Evolutionary conservation across 2,329 filamentous ascomycete genomes (phyloP), one percentile per base, ranked within the genome.

Genomic region (Botrytis medusae): DNA sequence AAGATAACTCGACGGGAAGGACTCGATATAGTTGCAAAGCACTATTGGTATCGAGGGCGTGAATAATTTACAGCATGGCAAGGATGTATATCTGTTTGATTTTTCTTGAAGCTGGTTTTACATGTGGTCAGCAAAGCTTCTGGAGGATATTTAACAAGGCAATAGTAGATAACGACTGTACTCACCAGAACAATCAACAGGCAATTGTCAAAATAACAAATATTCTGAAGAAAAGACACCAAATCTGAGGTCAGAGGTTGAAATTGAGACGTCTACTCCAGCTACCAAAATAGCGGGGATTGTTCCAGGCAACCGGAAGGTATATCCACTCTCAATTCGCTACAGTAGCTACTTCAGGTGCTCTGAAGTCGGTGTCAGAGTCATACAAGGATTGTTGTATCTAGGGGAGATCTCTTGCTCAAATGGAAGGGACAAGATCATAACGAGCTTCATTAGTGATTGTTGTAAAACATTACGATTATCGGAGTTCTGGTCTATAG

Each of bases 61-160:
- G 60, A 54, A 72, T 72, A 54, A 34, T 75, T 76, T 74, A 77
- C 51, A 74, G 60, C 75, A 78, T 78, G 72, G 74, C 74, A 75
- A 69, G 69, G 67, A 54, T 60, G 72, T 72, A 63, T 65, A 42
- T 67, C 64, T 51, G 70, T 62, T 42, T 40, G 37, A 54, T 60
- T 62, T 65, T 65, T 67, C 59, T 54, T 60, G 48, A 29, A 67
- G 29, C 73, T 76, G 46, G 54, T 25, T 64, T 64, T 65, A 42
- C 63, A 64, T 44, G 46, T 51, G 62, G 71, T 72, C 46, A 72
- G 71, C 51, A 51, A 34, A 48, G 40, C n/a, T 61, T 44, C 51
- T 32, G 51, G n/a, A 42, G n/a, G 20, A 16, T 12, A 4, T 40
- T 57, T 5, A 40, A 54, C 18, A 20, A 68, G 18, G 10, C 9